phyloP scores from a whole-genome alignment of 345 rosid genomes.

The Turnera subulata region DNA sequence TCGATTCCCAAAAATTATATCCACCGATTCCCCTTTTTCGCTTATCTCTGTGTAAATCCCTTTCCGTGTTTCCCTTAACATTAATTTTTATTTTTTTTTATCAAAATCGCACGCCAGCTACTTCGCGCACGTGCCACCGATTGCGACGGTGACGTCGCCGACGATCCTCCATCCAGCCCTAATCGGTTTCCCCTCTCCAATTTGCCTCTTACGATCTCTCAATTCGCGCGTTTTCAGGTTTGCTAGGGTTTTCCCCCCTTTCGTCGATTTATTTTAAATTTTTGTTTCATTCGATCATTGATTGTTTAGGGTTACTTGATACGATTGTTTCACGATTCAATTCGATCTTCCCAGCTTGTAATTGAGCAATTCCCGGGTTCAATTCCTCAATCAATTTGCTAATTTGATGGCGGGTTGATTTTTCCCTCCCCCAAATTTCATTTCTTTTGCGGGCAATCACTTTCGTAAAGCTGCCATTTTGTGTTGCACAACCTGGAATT shows the following conservation, averaged over 20 bases:
- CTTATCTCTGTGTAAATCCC: neutral
- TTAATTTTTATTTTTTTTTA: neutral
- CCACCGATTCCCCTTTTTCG: too few relatives aligned
- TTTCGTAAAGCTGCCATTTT: too few relatives aligned
- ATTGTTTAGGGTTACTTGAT: neutral
- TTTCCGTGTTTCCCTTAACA: neutral
- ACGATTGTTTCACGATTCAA: neutral
- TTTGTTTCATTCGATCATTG: too few relatives aligned
- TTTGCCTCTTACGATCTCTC: neutral
- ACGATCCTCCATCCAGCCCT: slow-evolving; percentile 8
- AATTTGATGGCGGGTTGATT: neutral
- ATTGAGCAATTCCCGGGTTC: neutral
- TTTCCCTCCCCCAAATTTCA: too few relatives aligned
- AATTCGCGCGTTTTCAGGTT: slow-evolving; percentile 13
- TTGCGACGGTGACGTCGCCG: slow-evolving; percentile 9
- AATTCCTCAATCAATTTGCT: neutral
- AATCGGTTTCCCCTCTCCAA: neutral
- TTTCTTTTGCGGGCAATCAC: too few relatives aligned
- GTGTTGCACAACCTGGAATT: too few relatives aligned
- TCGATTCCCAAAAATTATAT: too few relatives aligned
- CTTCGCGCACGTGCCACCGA: slow-evolving; percentile 10
- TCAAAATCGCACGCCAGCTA: neutral
- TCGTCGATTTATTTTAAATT: neutral
- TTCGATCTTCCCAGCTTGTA: neutral
- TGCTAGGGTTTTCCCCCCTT: slow-evolving; percentile 4